Base-by-base conservation (phyloP, 2,329 filamentous ascomycete species). In the Talaromyces piceae region DNA sequence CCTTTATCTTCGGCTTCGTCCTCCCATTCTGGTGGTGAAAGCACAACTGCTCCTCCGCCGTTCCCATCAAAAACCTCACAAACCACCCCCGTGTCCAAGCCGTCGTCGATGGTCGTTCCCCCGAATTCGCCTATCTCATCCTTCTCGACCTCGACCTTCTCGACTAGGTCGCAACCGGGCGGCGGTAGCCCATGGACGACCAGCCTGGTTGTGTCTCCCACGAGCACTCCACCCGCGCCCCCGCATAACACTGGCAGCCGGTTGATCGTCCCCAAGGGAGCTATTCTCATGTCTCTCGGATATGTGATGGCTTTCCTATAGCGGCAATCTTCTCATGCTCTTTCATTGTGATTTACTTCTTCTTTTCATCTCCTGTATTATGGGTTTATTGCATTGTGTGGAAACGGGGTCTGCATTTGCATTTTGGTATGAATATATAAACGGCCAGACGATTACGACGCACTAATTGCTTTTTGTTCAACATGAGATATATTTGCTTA, bases 1-100 rank as follows among this genome's bases (percentile, higher is more conserved):
- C 67, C 52, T 62, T 76, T 63, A 55, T 68, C 59, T 56, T 63
- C 52, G 73, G 74, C 27, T 67, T 75, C 62, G 50, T 73, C 62
- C 63, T 79, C 67, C 67, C 69, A 47, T 50, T 77, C 55, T 69
- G 74, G 66, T 58, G 70, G 61, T 78, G 70, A 77, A 54, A 46
- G 52, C 22, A 43, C 39, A 5, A 43, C 39, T 11, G 13, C 23
- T 4, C 8, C 39, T 23, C 20, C 16, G 13, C 16, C 33, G 20
- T 37, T 37, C 13, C 16, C 23, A 26, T n/a, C 39, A 25, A 43
- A 18, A 11, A 43, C 39, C 22, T 6, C 20, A 3, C 23, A 22
- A 23, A 5, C 20, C n/a, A 43, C 13, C 11, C 8, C 39, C 23
- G 18, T 4, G 13, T 43, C 23, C 20, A 37, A 18, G 33, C 39